Conservation (phyloP, 2,329 filamentous ascomycete species). For the Pseudogymnoascus sp. region DNA sequence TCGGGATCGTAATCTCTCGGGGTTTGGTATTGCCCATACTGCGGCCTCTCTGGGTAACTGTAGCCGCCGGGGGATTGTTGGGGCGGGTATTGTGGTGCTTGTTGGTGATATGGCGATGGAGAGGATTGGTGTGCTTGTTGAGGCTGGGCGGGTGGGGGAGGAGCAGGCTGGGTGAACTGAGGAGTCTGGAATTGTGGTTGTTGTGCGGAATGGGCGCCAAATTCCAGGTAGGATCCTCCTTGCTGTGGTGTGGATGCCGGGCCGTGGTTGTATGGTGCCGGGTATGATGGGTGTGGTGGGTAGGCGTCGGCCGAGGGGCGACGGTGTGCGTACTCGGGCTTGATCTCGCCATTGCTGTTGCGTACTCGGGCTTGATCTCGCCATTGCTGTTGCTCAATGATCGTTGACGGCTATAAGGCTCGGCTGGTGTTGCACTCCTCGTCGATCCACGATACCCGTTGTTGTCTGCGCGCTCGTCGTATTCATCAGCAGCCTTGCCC, state of each 20-base stretch:
- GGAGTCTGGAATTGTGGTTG: conserved; percentile 13
- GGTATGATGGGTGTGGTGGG: conserved; percentile 22
- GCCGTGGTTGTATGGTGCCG: conserved; percentile 17
- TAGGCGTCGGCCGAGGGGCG: conserved; percentile 43
- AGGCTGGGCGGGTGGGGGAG: conserved; percentile 17
- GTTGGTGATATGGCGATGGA: conserved; percentile 14
- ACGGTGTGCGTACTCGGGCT: conserved; percentile 35
- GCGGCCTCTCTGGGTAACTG: conserved; percentile 13
- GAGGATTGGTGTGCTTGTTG: conserved; percentile 19
- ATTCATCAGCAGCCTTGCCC: conserved; percentile 50
- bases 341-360: conserved; percentile 46
- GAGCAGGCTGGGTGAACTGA: conserved; percentile 23
- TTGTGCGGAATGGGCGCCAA: conserved; percentile 5
- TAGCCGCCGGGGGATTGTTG: not conserved
- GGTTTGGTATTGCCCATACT: not conserved
- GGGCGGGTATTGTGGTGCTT: conserved; percentile 8
- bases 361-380: conserved; percentile 38
- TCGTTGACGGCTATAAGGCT: conserved; percentile 38
- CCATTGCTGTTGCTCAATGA: conserved; percentile 54
- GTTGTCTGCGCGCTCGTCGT: conserved; percentile 48
- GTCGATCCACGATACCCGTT: conserved; percentile 47
- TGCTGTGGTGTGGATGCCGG: conserved; percentile 23
- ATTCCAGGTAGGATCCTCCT: not conserved
- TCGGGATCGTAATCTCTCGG: conserved; percentile 15
- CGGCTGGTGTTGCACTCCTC: conserved; percentile 23